A percentile compares a stretch with the other conserved stretches of the same genome.
These are phyloP conservation scores for Fusarium sp. DNA, from an alignment of 2,329 filamentous ascomycete genomes.

Conservation along the genomic window DNA sequence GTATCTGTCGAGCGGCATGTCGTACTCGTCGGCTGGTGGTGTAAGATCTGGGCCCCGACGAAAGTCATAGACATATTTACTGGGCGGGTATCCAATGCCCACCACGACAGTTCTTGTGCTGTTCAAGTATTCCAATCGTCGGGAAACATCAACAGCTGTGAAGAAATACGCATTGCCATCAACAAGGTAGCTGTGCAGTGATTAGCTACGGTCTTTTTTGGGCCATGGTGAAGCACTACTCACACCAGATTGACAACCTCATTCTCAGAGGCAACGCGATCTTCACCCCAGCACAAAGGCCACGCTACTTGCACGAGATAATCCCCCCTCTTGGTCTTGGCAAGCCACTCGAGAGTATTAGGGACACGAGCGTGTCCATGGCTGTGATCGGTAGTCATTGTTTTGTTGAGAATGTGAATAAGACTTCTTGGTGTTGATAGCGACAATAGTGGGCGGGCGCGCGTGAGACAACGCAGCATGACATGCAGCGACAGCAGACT, in stretches of 20 bases:
- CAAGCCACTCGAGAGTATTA: conserved; percentile 42
- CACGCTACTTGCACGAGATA: conserved; percentile 46
- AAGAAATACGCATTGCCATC: conserved; percentile 50
- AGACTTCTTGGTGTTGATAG: background rate
- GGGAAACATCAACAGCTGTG: conserved; percentile 45
- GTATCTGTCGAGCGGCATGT: conserved; percentile 36
- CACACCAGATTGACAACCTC: conserved; percentile 41
- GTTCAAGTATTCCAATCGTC: conserved; percentile 39
- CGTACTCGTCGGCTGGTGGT: conserved; percentile 40
- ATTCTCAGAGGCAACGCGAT: conserved; percentile 34
- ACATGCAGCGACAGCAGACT: conserved; percentile 7
- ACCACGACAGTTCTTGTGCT: conserved; percentile 44
- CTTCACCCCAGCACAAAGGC: conserved; percentile 43
- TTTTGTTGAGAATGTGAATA: background rate
- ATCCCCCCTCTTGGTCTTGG: conserved; percentile 40
- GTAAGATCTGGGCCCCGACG: conserved; percentile 46
- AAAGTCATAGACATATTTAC: conserved; percentile 42
- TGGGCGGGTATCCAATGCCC: conserved; percentile 46
- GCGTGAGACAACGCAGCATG: conserved; percentile 30
- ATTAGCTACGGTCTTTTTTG: background rate
- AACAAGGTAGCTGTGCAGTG: conserved; percentile 42
- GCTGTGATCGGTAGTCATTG: conserved; percentile 14
- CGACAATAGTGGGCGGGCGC: conserved; percentile 2
- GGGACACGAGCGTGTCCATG: conserved; percentile 36
- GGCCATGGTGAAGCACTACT: conserved; percentile 11